Evolutionary conservation across 345 rosid species (phyloP), one percentile per base, ranked within the genome.

Genomic region (Salix koriyanagi): DNA sequence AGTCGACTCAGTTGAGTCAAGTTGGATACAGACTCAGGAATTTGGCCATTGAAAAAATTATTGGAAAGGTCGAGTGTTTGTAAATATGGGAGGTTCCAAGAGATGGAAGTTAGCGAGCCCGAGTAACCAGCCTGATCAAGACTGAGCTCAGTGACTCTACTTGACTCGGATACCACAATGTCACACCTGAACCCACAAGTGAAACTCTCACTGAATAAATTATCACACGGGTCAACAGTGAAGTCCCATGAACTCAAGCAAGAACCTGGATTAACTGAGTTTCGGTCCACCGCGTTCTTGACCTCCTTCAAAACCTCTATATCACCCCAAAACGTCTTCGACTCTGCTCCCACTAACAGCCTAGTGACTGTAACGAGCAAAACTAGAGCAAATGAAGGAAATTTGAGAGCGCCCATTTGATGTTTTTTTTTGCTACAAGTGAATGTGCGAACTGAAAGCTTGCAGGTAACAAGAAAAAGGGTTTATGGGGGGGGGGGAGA

Each of bases 161-260:
- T 72, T 6, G 72, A 16, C 2, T 84, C 88, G 16, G 92, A 83
- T 56, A 81, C 87, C 2, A 76, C 62, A 28, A 70, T 6, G 76
- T 92, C 97, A 81, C 98, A 94, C 58, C 97, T 87, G 89, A 94
- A 92, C 21, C 98, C 98, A 71, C 98, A 94, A 1, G 92, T 89
- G 91, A 94, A 92, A 30, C 77, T 75, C 21, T 92, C 94, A 74
- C 91, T 77, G 87, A 88, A 94, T 50, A 91, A 83, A 82, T 16
- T 73, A 83, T 91, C 98, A 72, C 97, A 94, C 11, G 97, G 98
- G 76, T 92, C 98, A 46, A 84, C 69, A 6, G 91, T 77, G 86
- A 94, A 94, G 76, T 94, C 92, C 98, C 97, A 94, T 0, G 97
- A 87, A 74, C 88, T 84, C 71, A 92, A 71, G 78, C 98, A 92